These are phyloP conservation scores for Nothophytophthora sp. DNA, from an alignment of 352 stramenopile species.

Conservation along the genomic window DNA sequence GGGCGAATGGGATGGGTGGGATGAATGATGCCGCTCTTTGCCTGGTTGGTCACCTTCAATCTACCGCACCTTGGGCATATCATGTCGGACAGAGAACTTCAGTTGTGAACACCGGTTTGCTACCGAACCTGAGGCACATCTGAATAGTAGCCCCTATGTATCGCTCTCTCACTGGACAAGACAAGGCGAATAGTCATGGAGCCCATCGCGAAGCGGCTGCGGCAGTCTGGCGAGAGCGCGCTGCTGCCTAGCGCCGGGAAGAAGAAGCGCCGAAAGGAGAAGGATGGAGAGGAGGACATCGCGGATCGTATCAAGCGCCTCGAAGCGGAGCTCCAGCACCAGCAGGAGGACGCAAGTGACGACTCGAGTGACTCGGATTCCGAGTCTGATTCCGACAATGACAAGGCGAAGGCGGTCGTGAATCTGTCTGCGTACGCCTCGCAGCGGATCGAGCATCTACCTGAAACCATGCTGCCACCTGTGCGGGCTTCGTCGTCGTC, in stretches of 20 bases:
- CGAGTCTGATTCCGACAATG: conserved; percentile 21
- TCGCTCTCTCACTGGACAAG: conserved; percentile 6
- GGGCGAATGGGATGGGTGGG: no score
- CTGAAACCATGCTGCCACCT: conserved; percentile 52
- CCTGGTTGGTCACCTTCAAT: no score
- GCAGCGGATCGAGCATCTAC: conserved; percentile 66
- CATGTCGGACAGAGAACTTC: no score
- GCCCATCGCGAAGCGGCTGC: conserved; percentile 84
- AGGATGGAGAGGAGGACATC: conserved; percentile 50
- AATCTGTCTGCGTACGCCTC: conserved; percentile 69
- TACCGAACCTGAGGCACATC: no score
- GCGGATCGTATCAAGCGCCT: conserved; percentile 67
- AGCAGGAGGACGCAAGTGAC: conserved; percentile 19
- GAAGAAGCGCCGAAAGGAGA: conserved; percentile 19
- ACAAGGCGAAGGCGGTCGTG: conserved; percentile 34
- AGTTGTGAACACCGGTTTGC: no score
- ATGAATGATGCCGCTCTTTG: no score
- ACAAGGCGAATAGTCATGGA: conserved; percentile 37
- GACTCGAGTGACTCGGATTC: conserved; percentile 32
- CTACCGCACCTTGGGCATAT: no score
- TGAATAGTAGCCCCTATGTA: no score
- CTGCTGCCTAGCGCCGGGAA: conserved; percentile 23
- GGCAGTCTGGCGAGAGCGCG: conserved; percentile 70
- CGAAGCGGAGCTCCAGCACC: conserved; percentile 60
- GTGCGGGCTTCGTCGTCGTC: conserved; percentile 24